Percentiles rank a stretch among this genome's conserved stretches.
Evolutionary conservation across 495 filamentous ascomycete genomes (phyloP).

Genomic region (Penicillium ucsense): DNA sequence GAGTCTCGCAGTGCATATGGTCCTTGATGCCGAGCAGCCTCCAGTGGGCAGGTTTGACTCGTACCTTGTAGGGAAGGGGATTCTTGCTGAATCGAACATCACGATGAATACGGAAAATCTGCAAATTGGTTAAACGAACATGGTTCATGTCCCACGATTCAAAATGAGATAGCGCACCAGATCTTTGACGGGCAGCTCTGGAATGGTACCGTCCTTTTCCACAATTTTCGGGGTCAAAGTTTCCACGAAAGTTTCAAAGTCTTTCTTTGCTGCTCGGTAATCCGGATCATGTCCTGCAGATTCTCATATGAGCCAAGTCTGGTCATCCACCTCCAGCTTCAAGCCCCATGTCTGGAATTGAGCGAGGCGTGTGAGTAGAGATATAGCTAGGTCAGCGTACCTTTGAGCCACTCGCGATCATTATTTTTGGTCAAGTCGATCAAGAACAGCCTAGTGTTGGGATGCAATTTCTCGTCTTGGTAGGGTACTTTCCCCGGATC

Average conservation of each 20-base stretch:
- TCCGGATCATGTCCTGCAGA: conserved; percentile 59
- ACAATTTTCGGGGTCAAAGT: conserved; percentile 58
- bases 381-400: conserved; percentile 27
- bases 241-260: conserved; percentile 69
- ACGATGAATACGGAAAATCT: conserved; percentile 77
- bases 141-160: too few species aligned
- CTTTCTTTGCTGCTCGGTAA: conserved; percentile 63
- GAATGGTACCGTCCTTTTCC: conserved; percentile 65
- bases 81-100: conserved; percentile 72
- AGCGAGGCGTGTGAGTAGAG: background rate
- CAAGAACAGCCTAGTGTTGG: conserved; percentile 74
- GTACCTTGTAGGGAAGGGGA: conserved; percentile 78
- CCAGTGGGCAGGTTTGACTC: conserved; percentile 2
- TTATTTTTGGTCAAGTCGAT: conserved; percentile 69
- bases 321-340: too few species aligned
- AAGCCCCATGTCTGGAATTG: too few species aligned
- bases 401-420: conserved; percentile 71
- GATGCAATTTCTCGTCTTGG: conserved; percentile 58
- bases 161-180: conserved; percentile 38
- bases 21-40: background rate
- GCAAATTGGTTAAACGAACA: background rate
- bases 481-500: conserved; percentile 58
- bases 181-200: conserved; percentile 74
- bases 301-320: too few species aligned
- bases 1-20: background rate